Percentiles rank a stretch among this genome's conserved stretches.
Evolutionary conservation across 164 flowering plant genomes (phyloP).

Genomic region (Malania oleifera): DNA sequence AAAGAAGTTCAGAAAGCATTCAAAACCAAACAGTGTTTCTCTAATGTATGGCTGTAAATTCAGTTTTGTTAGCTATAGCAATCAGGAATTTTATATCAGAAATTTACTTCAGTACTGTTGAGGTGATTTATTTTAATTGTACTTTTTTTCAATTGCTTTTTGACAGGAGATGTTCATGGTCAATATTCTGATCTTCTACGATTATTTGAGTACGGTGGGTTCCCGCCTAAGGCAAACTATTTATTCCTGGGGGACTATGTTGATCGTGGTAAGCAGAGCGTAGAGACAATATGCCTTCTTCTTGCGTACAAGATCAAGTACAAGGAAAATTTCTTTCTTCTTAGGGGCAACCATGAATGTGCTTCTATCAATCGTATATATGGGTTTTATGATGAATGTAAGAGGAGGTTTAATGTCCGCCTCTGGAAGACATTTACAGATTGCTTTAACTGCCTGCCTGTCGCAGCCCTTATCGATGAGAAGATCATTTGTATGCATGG

Average conservation of each 20-base stretch:
- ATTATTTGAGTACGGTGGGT: slow-evolving; percentile 60
- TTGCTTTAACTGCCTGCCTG: slow-evolving; percentile 60
- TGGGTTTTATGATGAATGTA: slow-evolving; percentile 65
- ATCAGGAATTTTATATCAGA: too few relatives aligned
- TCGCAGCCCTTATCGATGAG: slow-evolving; percentile 62
- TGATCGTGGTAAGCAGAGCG: slow-evolving; percentile 66
- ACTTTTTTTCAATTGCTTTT: slow-evolving; percentile 1
- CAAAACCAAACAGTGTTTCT: too few relatives aligned
- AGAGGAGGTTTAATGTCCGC: slow-evolving; percentile 55
- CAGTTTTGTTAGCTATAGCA: too few relatives aligned
- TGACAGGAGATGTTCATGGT: slow-evolving; percentile 64
- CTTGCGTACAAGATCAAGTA: slow-evolving; percentile 60
- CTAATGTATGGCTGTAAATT: too few relatives aligned
- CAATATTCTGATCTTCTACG: slow-evolving; percentile 57
- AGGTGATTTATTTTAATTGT: too few relatives aligned
- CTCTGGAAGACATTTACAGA: slow-evolving; percentile 57
- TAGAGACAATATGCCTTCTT: slow-evolving; percentile 63
- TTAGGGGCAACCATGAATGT: slow-evolving; percentile 61
- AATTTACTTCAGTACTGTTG: too few relatives aligned
- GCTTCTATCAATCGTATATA: slow-evolving; percentile 59
- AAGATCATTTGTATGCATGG: slow-evolving; percentile 70
- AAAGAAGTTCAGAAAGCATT: too few relatives aligned
- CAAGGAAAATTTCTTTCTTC: slow-evolving; percentile 55
- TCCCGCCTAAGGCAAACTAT: slow-evolving; percentile 56
- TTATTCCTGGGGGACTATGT: slow-evolving; percentile 66